Percentiles rank a stretch among this genome's conserved stretches.
These are phyloP conservation scores for Colletotrichum endophyticum DNA, from an alignment of 2,329 filamentous ascomycete genomes.

Conservation along the genomic window DNA sequence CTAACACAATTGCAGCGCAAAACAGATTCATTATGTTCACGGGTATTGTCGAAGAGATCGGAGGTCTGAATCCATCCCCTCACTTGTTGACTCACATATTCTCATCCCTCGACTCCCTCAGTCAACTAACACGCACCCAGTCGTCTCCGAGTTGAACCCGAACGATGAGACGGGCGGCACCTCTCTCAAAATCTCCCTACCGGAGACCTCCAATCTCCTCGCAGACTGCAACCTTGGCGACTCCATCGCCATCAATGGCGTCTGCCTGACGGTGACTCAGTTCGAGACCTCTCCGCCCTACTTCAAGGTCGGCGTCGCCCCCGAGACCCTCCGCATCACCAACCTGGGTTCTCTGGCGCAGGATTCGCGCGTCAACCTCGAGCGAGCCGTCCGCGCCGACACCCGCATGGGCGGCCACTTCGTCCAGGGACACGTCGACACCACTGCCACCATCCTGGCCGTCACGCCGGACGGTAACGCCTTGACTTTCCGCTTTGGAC, in stretches of 20 bases:
- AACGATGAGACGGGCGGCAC: constrained; percentile 87
- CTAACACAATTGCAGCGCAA: background rate
- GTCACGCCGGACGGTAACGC: constrained; percentile 87
- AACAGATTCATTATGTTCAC: constrained; percentile 77
- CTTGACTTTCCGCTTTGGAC: constrained; percentile 82
- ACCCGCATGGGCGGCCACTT: constrained; percentile 99
- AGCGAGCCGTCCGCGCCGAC: constrained; percentile 87
- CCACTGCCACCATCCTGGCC: constrained; percentile 75
- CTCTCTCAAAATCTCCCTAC: constrained; percentile 82
- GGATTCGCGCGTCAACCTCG: constrained; percentile 82
- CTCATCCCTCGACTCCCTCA: background rate
- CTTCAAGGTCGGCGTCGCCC: constrained; percentile 94
- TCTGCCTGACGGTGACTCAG: constrained; percentile 85
- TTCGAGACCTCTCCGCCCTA: constrained; percentile 46
- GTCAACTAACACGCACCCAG: constrained; percentile 51
- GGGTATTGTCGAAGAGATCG: constrained; percentile 89
- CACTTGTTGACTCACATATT: background rate
- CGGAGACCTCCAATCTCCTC: constrained; percentile 73
- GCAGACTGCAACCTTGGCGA: constrained; percentile 86
- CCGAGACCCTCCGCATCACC: constrained; percentile 93
- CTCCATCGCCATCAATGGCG: constrained; percentile 94
- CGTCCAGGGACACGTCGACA: constrained; percentile 97
- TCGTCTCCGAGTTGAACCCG: constrained; percentile 80
- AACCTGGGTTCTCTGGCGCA: constrained; percentile 80
- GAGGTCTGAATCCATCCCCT: constrained; percentile 67